Conservation (phyloP, 345 rosid species). For the Trapa bicornis region DNA sequence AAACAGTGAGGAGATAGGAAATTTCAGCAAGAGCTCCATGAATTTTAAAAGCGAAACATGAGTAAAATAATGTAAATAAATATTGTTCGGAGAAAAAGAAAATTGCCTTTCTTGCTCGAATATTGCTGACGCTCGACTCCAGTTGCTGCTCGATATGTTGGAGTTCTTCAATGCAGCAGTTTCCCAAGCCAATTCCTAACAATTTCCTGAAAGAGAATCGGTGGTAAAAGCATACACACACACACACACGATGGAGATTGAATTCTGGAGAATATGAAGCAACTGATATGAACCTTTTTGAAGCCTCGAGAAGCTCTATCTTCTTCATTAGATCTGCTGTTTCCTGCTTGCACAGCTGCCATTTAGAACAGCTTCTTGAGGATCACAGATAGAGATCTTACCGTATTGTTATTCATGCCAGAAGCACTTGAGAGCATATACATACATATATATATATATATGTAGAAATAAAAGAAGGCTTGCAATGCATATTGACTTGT, state of each 20-base stretch:
- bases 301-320: constrained; percentile 2
- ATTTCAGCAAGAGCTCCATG: background rate
- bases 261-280: background rate
- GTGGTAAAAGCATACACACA: background rate
- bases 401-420: background rate
- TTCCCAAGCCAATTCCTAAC: constrained; percentile 25
- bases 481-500: too few species aligned
- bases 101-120: constrained; percentile 23
- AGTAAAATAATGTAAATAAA: background rate
- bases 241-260: background rate
- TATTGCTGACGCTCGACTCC: constrained; percentile 38
- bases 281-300: background rate
- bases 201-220: constrained; percentile 1
- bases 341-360: constrained; percentile 1
- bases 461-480: too few species aligned
- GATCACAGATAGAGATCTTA: background rate
- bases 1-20: background rate
- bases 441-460: too few species aligned
- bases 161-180: constrained; percentile 47
- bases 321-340: background rate
- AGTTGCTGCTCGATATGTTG: constrained; percentile 50
- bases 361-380: too few species aligned
- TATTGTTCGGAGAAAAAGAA: background rate
- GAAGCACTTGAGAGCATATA: too few species aligned
- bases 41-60: background rate